Conservation (phyloP, 2,329 filamentous ascomycete genomes). For the Thielaviopsis ethacetica region DNA sequence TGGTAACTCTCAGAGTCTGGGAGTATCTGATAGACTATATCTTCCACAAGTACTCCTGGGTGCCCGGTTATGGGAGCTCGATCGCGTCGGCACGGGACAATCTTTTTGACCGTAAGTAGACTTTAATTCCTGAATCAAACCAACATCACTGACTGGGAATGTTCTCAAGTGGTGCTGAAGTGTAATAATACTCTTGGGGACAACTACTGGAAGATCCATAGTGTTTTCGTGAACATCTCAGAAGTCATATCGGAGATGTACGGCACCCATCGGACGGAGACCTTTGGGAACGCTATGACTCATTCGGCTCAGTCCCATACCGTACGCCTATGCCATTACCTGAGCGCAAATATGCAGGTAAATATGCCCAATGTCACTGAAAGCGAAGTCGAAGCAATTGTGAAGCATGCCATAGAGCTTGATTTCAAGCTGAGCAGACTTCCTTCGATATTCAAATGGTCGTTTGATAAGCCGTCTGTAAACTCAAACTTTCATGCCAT, state of each 20-base stretch:
- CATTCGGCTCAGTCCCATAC: too few species aligned
- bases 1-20: neutral
- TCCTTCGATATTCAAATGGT: neutral
- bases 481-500: neutral
- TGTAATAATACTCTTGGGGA: neutral
- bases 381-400: neutral
- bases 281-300: too few species aligned
- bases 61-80: neutral
- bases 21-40: neutral
- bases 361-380: too few species aligned
- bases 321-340: too few species aligned
- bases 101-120: neutral
- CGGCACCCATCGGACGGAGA: neutral
- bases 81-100: neutral
- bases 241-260: neutral
- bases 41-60: neutral
- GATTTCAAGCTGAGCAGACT: neutral
- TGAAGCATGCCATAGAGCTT: neutral
- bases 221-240: neutral
- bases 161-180: neutral
- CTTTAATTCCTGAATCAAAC: neutral
- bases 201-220: neutral
- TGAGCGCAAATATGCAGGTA: too few species aligned
- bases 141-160: neutral
- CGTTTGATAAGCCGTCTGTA: neutral